Base-by-base conservation (phyloP, 2,329 filamentous ascomycete species). In the Fusarium chuoi region DNA sequence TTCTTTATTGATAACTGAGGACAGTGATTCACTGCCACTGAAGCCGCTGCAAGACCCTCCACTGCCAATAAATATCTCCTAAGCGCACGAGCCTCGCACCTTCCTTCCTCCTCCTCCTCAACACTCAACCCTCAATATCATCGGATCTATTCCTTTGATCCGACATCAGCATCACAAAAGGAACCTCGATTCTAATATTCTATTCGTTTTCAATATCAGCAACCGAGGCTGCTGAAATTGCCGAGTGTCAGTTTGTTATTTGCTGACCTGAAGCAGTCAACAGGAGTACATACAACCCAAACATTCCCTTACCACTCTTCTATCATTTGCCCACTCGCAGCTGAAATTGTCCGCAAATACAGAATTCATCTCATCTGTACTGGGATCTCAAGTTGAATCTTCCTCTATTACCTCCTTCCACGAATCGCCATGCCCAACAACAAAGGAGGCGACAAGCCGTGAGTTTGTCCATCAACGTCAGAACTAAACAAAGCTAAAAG, bases 361-460 rank as follows among this genome's bases (percentile, higher is more conserved):
- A 38, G 12, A 20, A n/a, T 18, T 12, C 5, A 22, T 26, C 24
- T 36, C 10, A n/a, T 36, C 12, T 26, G 30, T 11, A 12, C 18
- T 17, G 14, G 13, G 5, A n/a, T n/a, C 33, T n/a, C 18, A 26
- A 38, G 33, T 22, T 18, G 42, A n/a, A 28, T 13, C 22, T 30
- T 48, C 24, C 24, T 38, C 56, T 26, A 18, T 30, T 22, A 18
- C 41, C 22, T 18, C 15, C 22, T 36, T 49, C 26, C 24, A 8
- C 20, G 6, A 11, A 22, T 60, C 41, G 60, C 24, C 48, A 70
- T 74, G 60, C 58, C 62, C 6, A 75, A 69, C 51, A 65, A 62
- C 30, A 73, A 72, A 36, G 61, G 65, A 22, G 70, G 38, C 30
- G 46, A 24, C 15, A 51, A 66, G 26, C 62, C 68, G 75, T 77